Base-by-base conservation (phyloP, 441 rosid species). In the Isatis lusitanica region DNA sequence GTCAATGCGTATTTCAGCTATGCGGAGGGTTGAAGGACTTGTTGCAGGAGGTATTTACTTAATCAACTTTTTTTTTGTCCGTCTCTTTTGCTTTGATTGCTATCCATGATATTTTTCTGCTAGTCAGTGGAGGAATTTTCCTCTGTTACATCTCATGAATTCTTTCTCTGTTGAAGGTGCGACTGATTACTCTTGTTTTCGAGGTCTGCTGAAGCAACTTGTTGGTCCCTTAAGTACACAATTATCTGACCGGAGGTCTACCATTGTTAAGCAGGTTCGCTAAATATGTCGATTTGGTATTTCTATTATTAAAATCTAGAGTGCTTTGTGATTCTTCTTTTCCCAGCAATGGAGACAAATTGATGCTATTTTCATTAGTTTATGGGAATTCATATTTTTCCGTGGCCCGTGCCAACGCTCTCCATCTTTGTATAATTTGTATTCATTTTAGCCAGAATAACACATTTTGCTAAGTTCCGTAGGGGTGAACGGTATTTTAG, bases 11-110 rank as follows among this genome's bases (percentile, higher is more conserved):
- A 93, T 93, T 75, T 89, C 93, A 74, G 97, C 99, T 83, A 87
- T 96, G 96, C 98, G 89, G 81, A 89, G 96, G 88, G 86, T 90
- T 39, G 99, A 96, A 84, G 97, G 86, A 80, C 97, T 96, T 77
- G 96, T 88, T 74, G 86, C 75, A 51, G 99, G 99, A 91, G 99
- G 99, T 91, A 60, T 3, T 30, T 21, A 21, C 66, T 52, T 58
- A 30, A 16, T 47, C 64, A 18, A 44, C 3, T n/a, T 9, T 66
- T 9, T 66, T 9, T 18, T 10, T 42, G 44, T 53, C 2, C 35
- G 1, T 61, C 4, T 63, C 35, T 31, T 68, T 78, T 72, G 53
- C 69, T 42, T 43, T 61, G 59, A 35, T 26, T 67, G 39, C 46
- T 63, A 9, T 68, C 60, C 40, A 6, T 56, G 24, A 77, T 51